Conservation (phyloP, 2,329 filamentous ascomycete species). For the Colletotrichum tropicicola region DNA sequence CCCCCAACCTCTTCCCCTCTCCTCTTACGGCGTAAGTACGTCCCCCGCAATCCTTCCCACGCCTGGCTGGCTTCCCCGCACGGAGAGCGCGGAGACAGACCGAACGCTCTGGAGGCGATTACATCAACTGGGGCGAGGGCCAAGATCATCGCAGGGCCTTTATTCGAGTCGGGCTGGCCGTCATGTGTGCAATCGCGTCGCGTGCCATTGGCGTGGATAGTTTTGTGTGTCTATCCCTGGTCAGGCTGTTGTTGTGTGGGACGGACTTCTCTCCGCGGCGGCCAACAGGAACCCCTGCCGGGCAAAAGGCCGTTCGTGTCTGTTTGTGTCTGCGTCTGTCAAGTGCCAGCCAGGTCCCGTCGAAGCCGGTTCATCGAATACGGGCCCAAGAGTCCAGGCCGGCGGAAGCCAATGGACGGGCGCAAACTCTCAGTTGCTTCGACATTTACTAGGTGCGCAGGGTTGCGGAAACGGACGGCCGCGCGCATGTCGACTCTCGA, state of each 20-base stretch:
- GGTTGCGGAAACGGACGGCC: too few species aligned
- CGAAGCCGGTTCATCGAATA: too few species aligned
- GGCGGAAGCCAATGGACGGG: too few species aligned
- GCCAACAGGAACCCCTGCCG: background rate
- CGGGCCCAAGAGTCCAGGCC: too few species aligned
- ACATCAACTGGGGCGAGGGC: too few species aligned
- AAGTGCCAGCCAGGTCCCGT: too few species aligned
- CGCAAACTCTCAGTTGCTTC: too few species aligned
- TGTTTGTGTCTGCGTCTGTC: too few species aligned
- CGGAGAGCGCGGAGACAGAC: background rate
- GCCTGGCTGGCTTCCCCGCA: constrained; percentile 1
- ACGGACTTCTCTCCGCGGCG: constrained; percentile 6
- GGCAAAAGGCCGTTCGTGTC: constrained; percentile 3
- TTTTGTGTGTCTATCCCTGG: too few species aligned
- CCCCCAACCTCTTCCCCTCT: background rate
- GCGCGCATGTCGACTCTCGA: too few species aligned
- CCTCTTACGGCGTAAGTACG: background rate
- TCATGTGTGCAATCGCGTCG: background rate
- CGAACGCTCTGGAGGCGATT: too few species aligned
- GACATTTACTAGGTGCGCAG: too few species aligned
- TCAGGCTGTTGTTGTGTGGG: background rate
- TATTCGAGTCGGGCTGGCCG: background rate
- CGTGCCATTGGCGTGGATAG: background rate
- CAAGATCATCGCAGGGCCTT: background rate
- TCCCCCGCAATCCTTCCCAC: constrained; percentile 6